Percentiles rank a stretch among this genome's conserved stretches.
Conservation (phyloP, 441 rosid genomes). For the Omphalea diandra region DNA sequence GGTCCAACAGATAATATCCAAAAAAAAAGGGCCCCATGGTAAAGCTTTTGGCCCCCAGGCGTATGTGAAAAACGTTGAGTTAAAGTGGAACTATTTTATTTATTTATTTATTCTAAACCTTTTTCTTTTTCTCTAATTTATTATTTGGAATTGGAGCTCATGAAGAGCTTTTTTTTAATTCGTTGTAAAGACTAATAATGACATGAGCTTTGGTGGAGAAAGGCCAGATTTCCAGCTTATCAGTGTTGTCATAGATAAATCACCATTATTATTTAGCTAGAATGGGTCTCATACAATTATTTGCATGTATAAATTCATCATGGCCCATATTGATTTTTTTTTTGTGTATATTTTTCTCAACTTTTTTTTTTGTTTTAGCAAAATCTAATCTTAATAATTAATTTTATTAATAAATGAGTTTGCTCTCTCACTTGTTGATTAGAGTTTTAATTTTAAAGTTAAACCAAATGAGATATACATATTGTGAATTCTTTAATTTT, state of each 20-base stretch:
- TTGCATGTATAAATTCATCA: slow-evolving; percentile 13
- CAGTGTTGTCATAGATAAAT: slow-evolving; percentile 7
- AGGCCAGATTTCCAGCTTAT: slow-evolving; percentile 5
- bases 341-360: background rate
- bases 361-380: background rate
- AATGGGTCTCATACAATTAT: slow-evolving; percentile 20
- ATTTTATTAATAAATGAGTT: too few relatives aligned
- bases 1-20: slow-evolving; percentile 39
- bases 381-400: background rate
- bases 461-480: too few relatives aligned
- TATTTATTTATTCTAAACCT: background rate
- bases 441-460: too few relatives aligned
- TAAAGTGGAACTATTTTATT: background rate
- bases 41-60: slow-evolving; percentile 24
- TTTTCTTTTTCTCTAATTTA: background rate
- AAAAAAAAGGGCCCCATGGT: slow-evolving; percentile 22
- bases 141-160: background rate
- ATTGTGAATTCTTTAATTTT: too few relatives aligned
- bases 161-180: background rate
- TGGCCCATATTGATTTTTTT: slow-evolving; percentile 27
- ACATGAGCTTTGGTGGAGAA: background rate
- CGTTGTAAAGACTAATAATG: too few relatives aligned
- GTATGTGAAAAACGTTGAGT: slow-evolving; percentile 3
- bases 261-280: slow-evolving; percentile 1
- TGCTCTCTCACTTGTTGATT: too few relatives aligned